Evolutionary conservation across 1,139 yeast genomes (phyloP).

Genomic region (Pichia sp.): DNA sequence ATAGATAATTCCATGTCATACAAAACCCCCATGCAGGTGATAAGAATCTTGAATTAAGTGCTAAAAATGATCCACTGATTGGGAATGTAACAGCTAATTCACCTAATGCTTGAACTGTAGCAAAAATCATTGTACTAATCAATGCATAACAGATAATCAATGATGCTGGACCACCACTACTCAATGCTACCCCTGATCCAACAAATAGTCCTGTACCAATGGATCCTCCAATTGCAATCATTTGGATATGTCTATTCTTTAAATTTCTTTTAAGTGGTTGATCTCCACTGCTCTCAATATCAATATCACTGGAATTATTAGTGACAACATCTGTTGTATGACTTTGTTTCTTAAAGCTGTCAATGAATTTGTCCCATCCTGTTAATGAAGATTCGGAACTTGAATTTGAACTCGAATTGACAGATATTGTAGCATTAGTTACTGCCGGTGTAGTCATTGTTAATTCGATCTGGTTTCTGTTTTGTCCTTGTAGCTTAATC

Average conservation of each 20-base stretch:
- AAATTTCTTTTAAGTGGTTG: slow-evolving; percentile 47
- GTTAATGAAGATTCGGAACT: not conserved
- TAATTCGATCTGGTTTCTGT: no score
- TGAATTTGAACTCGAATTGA: no score
- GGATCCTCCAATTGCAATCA: slow-evolving; percentile 80
- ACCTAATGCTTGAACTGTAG: slow-evolving; percentile 58
- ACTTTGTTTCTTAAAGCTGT: slow-evolving; percentile 12
- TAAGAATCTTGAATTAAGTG: slow-evolving; percentile 51
- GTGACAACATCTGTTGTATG: slow-evolving; percentile 20
- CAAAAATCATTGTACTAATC: slow-evolving; percentile 43
- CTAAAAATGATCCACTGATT: slow-evolving; percentile 57
- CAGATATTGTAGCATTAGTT: no score
- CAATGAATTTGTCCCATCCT: slow-evolving; percentile 6
- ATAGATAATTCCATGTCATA: slow-evolving; percentile 57
- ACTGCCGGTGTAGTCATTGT: no score
- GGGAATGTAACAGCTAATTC: slow-evolving; percentile 52
- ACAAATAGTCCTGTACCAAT: slow-evolving; percentile 59
- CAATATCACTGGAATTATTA: slow-evolving; percentile 52
- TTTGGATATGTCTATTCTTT: slow-evolving; percentile 55
- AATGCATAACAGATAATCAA: slow-evolving; percentile 44
- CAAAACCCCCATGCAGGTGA: slow-evolving; percentile 69
- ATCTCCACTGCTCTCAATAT: slow-evolving; percentile 43
- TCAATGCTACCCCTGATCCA: slow-evolving; percentile 53
- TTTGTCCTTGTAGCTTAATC: no score
- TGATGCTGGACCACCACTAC: slow-evolving; percentile 57